Evolutionary conservation across 139 green algal species (phyloP), one percentile per base, ranked within the genome.

Genomic region (Tetraselmis chui): DNA sequence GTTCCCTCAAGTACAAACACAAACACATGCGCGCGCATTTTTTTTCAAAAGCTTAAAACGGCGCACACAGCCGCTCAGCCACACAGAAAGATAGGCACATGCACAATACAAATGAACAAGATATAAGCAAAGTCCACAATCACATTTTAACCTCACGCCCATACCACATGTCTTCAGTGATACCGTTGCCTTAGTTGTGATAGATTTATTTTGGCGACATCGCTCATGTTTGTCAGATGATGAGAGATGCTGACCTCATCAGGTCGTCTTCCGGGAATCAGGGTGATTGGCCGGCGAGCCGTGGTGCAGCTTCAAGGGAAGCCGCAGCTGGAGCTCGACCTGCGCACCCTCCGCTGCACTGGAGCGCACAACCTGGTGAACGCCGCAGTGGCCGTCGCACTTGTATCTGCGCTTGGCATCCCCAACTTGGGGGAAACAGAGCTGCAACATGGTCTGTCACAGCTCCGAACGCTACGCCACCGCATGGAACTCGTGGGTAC

Each of bases 351-450:
- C 32, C 75, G 30, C 28, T 67, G 29, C 29, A 59, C 86, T 24
- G 87, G 87, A 24, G 25, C 25, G 1, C 87, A 91, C 83, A 91
- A 91, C 78, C 29, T 2, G n/a, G 23, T 79, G 1, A 90, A 91
- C 58, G 87, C 87, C 1, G 84, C 59, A 1, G 67, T 29, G 11
- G 87, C 87, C 28, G 30, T 81, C 2, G 59, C 88, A 28, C 84
- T 91, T 28, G 81, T 30, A 23, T n/a, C 85, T 24, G 31, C 76
- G 18, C 79, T 89, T 30, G 74, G 78, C 27, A 2, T 87, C 18
- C 28, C 27, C 2, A 30, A 29, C 27, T 23, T 85, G 29, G 30
- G 80, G 11, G 32, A 23, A 28, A 58, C 76, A 30, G 74, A 22
- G 76, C 81, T 85, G 25, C 2, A 24, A n/a, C 23, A 1, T 2